These are phyloP conservation scores for Rheum nobile DNA, from an alignment of 148 eudicot species.

Conservation along the genomic window DNA sequence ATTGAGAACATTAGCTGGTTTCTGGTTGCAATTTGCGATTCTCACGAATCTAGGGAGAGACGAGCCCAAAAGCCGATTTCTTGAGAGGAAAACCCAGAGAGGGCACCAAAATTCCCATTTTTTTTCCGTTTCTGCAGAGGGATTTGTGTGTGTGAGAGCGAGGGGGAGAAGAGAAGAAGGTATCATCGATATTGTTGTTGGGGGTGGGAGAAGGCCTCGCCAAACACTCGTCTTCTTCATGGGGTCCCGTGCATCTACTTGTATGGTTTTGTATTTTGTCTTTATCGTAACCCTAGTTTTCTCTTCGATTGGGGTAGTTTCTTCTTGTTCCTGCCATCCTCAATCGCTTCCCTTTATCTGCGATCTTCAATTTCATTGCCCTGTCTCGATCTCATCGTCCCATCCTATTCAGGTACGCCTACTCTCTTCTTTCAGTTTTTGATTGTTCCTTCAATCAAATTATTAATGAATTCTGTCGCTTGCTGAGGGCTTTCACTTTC, in stretches of 20 bases:
- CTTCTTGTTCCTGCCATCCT: conserved; percentile 1
- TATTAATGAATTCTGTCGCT: not conserved
- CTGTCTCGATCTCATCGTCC: conserved; percentile 14
- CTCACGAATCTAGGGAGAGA: not conserved
- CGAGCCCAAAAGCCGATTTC: not conserved
- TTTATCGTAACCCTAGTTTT: not conserved
- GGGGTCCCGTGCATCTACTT: conserved; percentile 1
- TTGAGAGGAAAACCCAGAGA: not conserved
- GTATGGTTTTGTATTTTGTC: not conserved
- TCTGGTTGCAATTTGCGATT: not conserved
- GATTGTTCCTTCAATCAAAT: not conserved
- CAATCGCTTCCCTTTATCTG: conserved; percentile 10
- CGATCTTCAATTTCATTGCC: conserved; percentile 17
- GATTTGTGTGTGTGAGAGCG: not conserved
- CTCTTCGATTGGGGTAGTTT: conserved; percentile 7
- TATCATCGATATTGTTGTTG: not conserved
- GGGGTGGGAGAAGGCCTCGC: not conserved
- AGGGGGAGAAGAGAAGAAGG: not conserved
- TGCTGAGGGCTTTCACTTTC: not conserved
- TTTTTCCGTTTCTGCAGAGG: not conserved
- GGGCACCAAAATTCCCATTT: not conserved
- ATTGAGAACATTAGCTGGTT: not conserved
- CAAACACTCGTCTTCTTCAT: not conserved
- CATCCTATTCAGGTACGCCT: conserved; percentile 10
- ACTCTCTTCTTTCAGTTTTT: not conserved